These are phyloP conservation scores for Boletus tomentosulus DNA, from an alignment of 768 basidiomycete species.

Conservation along the genomic window DNA sequence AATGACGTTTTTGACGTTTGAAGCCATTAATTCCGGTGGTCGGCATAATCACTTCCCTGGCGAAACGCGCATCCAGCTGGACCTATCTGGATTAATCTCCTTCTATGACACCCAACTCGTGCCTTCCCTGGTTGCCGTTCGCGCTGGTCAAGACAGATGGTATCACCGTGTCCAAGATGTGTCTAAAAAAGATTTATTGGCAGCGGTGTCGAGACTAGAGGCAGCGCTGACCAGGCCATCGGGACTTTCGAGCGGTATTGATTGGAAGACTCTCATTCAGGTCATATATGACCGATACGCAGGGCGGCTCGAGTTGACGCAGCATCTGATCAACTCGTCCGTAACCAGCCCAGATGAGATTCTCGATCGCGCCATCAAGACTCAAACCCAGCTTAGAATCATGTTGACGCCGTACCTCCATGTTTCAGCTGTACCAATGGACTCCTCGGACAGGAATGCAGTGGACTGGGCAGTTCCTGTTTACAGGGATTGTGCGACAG, in stretches of 20 bases:
- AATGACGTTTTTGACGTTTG: not conserved
- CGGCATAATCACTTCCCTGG: conserved; percentile 35
- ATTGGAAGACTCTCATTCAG: conserved; percentile 32
- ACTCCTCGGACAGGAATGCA: not conserved
- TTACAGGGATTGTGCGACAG: conserved; percentile 28
- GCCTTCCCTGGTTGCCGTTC: conserved; percentile 27
- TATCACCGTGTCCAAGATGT: conserved; percentile 30
- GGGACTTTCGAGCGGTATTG: conserved; percentile 25
- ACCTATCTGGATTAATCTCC: conserved; percentile 32
- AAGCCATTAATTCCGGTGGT: conserved; percentile 12
- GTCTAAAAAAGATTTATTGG: conserved; percentile 19
- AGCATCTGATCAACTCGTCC: conserved; percentile 19
- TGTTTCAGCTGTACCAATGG: conserved; percentile 4
- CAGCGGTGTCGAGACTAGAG: conserved; percentile 5
- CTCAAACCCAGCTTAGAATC: conserved; percentile 22
- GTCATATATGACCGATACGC: conserved; percentile 31
- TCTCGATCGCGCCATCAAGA: conserved; percentile 5
- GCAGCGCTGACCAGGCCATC: conserved; percentile 8
- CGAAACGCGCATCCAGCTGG: conserved; percentile 32
- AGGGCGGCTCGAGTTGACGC: conserved; percentile 26
- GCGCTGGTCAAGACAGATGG: conserved; percentile 25
- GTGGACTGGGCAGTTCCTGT: conserved; percentile 30
- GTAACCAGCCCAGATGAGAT: conserved; percentile 1
- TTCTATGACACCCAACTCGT: conserved; percentile 34
- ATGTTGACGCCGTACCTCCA: conserved; percentile 31